Evolutionary conservation across 768 basidiomycete species (phyloP), one percentile per base, ranked within the genome.

Genomic region (Lactarius tabidus): DNA sequence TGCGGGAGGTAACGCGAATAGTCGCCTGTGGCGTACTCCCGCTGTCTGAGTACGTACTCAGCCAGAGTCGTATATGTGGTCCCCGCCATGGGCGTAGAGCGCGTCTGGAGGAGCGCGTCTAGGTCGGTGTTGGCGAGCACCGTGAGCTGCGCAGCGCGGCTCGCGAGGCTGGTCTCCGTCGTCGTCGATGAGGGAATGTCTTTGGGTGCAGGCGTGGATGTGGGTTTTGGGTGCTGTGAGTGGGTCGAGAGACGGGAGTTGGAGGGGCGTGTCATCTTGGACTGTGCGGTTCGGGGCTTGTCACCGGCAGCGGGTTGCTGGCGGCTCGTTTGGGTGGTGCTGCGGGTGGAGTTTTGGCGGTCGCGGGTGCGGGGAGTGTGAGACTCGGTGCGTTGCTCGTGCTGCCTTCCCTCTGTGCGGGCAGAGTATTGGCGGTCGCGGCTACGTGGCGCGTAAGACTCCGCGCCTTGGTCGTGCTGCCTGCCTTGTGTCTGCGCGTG

Each of bases 1-100:
- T 64, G 62, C 10, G 78, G 75, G 53, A 80, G 71, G 67, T 81
- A 83, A 41, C 78, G 78, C 18, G 79, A 74, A 69, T 88, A 88
- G 67, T 84, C 80, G 33, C 85, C 84, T 5, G 77, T 82, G 18
- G 74, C 64, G 29, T 55, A 63, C 70, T 84, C 82, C 54, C 74
- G 71, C 66, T 71, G 68, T 38, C 59, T 61, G 52, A 73, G 75
- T 51, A 74, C 53, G 59, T 74, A 76, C 51, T 59, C 65, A 52
- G 69, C 52, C 39, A 55, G 57, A 23, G 65, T 56, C 33, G 54
- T 55, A 18, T 26, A 29, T 26, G 15, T 33, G 17, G 39, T 45
- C 4, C 56, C 55, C 23, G 61, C 23, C 29, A 45, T 20, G 60
- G 52, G 36, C 3, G 54, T 18, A 6, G 36, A 38, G 41, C 45